These are phyloP conservation scores for Globisporangium orthogonon DNA, from an alignment of 352 stramenopile genomes.

Conservation along the genomic window DNA sequence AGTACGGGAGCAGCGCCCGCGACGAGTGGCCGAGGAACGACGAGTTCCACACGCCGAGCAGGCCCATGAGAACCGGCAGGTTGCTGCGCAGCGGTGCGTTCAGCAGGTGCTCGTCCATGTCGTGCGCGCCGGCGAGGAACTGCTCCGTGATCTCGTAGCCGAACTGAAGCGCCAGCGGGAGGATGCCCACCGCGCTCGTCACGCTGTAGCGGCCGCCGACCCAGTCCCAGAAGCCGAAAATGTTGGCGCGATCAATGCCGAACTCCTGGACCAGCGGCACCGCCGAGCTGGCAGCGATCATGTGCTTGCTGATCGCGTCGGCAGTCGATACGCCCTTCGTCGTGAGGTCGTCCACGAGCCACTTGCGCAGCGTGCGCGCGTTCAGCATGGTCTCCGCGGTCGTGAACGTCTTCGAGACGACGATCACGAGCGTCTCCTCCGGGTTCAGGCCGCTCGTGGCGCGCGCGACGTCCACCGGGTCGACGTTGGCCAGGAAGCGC, in stretches of 20 bases:
- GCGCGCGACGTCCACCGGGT: conserved; percentile 95
- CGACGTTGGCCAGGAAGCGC: conserved; percentile 97
- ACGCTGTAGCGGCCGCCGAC: conserved; percentile 97
- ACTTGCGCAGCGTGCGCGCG: conserved; percentile 93
- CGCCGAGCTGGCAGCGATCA: conserved; percentile 87
- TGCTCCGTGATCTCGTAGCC: conserved; percentile 88
- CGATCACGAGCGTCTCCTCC: conserved; percentile 94
- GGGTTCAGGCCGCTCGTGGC: conserved; percentile 90
- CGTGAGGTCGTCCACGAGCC: conserved; percentile 91
- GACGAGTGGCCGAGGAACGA: conserved; percentile 95
- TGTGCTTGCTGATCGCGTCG: conserved; percentile 91
- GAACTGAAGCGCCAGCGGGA: conserved; percentile 96
- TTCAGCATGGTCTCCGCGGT: conserved; percentile 99
- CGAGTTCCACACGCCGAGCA: conserved; percentile 98
- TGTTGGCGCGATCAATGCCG: conserved; percentile 93
- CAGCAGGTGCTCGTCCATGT: conserved; percentile 98
- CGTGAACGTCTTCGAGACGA: conserved; percentile 99
- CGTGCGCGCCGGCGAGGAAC: conserved; percentile 95
- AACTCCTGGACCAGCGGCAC: conserved; percentile 87
- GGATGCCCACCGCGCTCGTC: conserved; percentile 94
- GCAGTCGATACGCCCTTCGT: conserved; percentile 73
- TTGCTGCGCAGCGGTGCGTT: conserved; percentile 91
- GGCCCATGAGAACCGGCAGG: conserved; percentile 95
- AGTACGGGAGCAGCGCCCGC: conserved; percentile 90
- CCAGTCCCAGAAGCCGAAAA: conserved; percentile 99